These are phyloP conservation scores for Acacia acuminata DNA, from an alignment of 306 rosid species.

Conservation along the genomic window DNA sequence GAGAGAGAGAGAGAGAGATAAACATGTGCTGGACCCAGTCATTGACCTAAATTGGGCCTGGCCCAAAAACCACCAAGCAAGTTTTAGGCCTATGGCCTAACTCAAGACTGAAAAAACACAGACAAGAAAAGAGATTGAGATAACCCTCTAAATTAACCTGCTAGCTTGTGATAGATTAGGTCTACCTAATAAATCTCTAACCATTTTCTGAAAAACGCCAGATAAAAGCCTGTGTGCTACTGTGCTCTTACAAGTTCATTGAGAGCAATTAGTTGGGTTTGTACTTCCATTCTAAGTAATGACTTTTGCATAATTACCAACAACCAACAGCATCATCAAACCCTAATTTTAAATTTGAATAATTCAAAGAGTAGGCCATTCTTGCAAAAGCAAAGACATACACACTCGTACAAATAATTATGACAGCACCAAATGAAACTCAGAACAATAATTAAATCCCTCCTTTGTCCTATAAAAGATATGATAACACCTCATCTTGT, in stretches of 20 bases:
- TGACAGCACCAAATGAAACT: constrained; percentile 25
- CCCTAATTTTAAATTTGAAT: neutral
- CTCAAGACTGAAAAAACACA: neutral
- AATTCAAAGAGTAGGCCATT: neutral
- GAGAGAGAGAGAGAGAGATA: too few relatives aligned
- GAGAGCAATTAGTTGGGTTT: neutral
- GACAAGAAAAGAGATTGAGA: neutral
- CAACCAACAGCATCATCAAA: neutral
- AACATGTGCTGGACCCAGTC: too few relatives aligned
- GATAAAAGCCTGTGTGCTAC: neutral
- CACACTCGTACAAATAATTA: neutral
- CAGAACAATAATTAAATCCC: constrained; percentile 26
- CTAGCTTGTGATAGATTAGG: neutral
- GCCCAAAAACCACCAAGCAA: neutral
- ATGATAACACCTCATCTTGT: constrained; percentile 19
- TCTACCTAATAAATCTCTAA: neutral
- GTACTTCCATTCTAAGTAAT: neutral
- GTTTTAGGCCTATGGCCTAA: neutral
- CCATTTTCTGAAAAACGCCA: neutral
- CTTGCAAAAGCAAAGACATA: neutral
- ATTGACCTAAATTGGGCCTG: neutral
- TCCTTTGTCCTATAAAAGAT: constrained; percentile 25
- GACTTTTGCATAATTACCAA: neutral
- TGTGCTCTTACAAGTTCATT: neutral
- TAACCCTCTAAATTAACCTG: neutral